Conservation (phyloP, 1,139 yeast species). For the Geotrichum restrictum region DNA sequence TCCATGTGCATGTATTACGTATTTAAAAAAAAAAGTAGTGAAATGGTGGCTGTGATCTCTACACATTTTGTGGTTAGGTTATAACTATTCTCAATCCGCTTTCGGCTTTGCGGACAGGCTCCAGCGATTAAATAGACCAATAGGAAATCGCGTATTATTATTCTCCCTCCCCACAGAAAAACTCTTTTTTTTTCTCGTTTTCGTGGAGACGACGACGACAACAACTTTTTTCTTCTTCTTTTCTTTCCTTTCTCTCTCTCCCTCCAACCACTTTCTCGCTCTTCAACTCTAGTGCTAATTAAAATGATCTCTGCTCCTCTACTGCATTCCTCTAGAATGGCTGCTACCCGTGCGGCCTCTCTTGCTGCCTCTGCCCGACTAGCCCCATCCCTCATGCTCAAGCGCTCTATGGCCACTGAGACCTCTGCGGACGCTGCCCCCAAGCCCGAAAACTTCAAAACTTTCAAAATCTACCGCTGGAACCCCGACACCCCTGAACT, state of each 20-base stretch:
- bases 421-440: slow-evolving; percentile 25
- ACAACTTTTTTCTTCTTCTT: not conserved
- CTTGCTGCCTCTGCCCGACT: not conserved
- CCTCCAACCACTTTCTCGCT: slow-evolving; percentile 1
- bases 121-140: no score
- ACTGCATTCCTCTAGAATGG: slow-evolving; percentile 8
- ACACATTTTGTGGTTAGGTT: not conserved
- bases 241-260: slow-evolving; percentile 4
- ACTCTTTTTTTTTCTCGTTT: not conserved
- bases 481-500: slow-evolving; percentile 94
- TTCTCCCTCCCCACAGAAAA: not conserved
- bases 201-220: not conserved
- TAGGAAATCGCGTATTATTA: no score
- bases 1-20: no score
- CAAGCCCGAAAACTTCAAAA: slow-evolving; percentile 57
- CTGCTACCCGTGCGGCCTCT: not conserved
- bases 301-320: slow-evolving; percentile 11
- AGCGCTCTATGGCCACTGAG: slow-evolving; percentile 26
- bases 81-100: no score
- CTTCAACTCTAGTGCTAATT: not conserved
- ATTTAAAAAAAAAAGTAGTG: no score
- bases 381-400: slow-evolving; percentile 2
- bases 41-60: not conserved
- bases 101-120: no score
- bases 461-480: slow-evolving; percentile 95